Conservation (phyloP, 352 stramenopile species). For the Aphanomyces stellatus region DNA sequence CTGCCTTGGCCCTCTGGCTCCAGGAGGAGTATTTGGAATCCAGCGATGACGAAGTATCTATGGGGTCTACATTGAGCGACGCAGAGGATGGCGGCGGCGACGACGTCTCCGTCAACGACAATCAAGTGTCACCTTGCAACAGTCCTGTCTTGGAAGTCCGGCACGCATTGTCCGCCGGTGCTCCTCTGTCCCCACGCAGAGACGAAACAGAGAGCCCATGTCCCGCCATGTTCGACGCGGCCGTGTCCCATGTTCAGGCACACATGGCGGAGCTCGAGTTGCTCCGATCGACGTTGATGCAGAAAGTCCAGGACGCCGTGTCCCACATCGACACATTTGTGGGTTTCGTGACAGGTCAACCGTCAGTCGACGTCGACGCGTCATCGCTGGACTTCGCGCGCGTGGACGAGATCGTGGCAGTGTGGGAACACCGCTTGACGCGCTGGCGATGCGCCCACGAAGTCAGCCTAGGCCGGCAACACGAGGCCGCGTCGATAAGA, state of each 20-base stretch:
- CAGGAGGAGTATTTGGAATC: slow-evolving; percentile 1
- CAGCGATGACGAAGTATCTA: background rate
- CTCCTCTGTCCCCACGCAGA: background rate
- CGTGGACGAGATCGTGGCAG: background rate
- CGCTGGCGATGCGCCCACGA: background rate
- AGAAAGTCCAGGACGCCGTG: background rate
- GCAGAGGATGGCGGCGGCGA: background rate
- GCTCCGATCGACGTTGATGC: background rate
- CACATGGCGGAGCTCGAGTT: background rate
- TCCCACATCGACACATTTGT: background rate
- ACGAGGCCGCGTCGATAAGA: background rate
- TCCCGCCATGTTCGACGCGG: background rate
- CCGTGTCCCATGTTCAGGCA: background rate
- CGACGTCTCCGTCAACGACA: background rate
- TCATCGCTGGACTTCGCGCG: background rate
- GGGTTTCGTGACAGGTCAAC: background rate
- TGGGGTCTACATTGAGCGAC: background rate
- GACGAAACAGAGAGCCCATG: background rate
- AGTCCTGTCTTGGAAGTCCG: background rate
- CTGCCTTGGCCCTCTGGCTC: background rate
- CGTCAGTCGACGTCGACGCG: background rate
- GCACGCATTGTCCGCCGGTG: too few relatives aligned
- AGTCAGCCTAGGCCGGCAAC: background rate
- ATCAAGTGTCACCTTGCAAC: background rate
- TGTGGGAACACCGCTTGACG: background rate